Evolutionary conservation across 148 eudicot species (phyloP).

Genomic region (Rhododendron henanense): DNA sequence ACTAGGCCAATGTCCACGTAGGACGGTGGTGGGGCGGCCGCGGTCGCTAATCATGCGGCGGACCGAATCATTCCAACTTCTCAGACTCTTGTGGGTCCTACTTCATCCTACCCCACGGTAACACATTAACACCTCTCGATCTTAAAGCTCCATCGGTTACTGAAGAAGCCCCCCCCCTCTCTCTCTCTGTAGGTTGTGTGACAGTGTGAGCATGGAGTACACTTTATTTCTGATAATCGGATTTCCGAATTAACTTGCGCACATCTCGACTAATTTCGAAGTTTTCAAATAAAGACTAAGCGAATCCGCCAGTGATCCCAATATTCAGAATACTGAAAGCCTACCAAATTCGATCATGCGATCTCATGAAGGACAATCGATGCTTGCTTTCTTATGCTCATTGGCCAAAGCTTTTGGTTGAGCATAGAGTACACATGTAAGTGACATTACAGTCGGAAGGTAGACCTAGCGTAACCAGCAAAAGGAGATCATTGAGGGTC

Average conservation of each 20-base stretch:
- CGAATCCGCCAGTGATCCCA: too few relatives aligned
- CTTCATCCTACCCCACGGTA: not conserved
- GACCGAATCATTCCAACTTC: constrained; percentile 19
- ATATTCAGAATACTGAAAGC: too few relatives aligned
- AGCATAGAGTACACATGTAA: not conserved
- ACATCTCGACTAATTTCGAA: too few relatives aligned
- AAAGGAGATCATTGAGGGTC: constrained; percentile 17
- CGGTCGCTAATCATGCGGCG: constrained; percentile 21
- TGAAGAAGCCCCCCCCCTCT: not conserved
- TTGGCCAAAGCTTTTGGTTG: not conserved
- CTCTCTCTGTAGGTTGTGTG: not conserved
- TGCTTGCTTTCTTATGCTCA: not conserved
- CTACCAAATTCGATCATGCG: not conserved
- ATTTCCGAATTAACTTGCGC: too few relatives aligned
- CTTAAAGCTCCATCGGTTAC: constrained; percentile 8
- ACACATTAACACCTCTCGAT: not conserved
- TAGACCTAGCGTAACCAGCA: constrained; percentile 16
- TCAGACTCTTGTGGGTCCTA: constrained; percentile 5
- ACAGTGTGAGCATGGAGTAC: not conserved
- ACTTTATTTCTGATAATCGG: too few relatives aligned
- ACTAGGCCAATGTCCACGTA: constrained; percentile 13
- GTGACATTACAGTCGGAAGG: not conserved
- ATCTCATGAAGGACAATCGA: not conserved
- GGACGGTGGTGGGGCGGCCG: constrained; percentile 25
- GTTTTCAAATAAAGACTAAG: too few relatives aligned